phyloP scores from a whole-genome alignment of 148 eudicot species.

The Rhododendron molle region DNA sequence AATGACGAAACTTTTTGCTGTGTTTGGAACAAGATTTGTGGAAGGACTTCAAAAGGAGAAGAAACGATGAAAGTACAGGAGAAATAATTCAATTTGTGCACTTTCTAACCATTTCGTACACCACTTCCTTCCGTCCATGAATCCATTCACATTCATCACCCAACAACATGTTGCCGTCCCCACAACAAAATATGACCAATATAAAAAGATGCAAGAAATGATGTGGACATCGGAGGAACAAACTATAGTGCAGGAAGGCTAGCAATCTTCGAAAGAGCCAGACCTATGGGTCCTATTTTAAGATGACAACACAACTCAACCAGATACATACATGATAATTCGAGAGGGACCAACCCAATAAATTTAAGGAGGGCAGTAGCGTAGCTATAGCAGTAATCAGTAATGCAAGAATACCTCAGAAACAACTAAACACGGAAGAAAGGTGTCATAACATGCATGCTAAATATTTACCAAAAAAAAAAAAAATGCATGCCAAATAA shows the following conservation, averaged over 20 bases:
- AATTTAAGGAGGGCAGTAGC: not conserved
- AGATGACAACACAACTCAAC: not conserved
- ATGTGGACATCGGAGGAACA: not conserved
- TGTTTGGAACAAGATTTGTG: not conserved
- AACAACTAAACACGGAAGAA: not conserved
- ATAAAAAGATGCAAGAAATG: not conserved
- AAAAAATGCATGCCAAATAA: not conserved
- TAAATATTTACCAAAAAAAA: not conserved
- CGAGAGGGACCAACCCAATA: not conserved
- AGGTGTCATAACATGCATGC: not conserved
- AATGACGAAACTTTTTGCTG: not conserved
- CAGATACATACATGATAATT: not conserved
- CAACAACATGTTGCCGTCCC: not conserved
- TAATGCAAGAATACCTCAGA: not conserved
- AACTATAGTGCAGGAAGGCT: not conserved
- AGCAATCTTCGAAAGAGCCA: not conserved
- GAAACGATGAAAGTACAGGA: not conserved
- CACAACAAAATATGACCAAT: not conserved
- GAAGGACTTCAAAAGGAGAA: not conserved
- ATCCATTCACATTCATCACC: not conserved
- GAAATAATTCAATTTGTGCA: not conserved
- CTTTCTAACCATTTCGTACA: not conserved
- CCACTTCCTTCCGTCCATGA: not conserved
- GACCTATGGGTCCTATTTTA: not conserved
- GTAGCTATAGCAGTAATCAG: not conserved